Evolutionary conservation across 2,329 filamentous ascomycete genomes (phyloP).

Genomic region (Aspergillus ibericus): DNA sequence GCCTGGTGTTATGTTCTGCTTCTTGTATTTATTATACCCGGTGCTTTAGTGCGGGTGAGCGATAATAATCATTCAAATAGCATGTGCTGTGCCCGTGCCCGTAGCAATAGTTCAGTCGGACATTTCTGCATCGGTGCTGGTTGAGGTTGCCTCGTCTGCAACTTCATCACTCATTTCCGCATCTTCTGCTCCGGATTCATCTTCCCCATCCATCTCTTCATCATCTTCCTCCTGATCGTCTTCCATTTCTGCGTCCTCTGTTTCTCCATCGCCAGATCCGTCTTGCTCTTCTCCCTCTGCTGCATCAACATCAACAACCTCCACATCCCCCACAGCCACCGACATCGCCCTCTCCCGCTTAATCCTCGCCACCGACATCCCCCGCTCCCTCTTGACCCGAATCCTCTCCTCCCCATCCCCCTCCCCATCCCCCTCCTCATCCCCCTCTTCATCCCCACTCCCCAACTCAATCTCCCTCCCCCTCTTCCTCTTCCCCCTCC

Average conservation of each 20-base stretch:
- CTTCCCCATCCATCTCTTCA: not conserved
- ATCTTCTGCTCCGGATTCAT: not conserved
- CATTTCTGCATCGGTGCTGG: too few species aligned
- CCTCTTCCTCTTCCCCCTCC: not conserved
- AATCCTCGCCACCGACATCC: slow-evolving; percentile 1
- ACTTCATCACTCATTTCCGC: not conserved
- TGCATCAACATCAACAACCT: not conserved
- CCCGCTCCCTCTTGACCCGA: not conserved
- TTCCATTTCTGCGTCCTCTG: not conserved
- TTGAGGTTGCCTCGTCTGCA: not conserved
- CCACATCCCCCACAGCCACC: not conserved
- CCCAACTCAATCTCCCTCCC: not conserved
- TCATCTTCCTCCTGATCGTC: not conserved
- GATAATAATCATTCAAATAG: too few species aligned
- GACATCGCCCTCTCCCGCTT: not conserved
- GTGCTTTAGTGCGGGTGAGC: not conserved
- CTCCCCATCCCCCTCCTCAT: not conserved
- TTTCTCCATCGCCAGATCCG: not conserved
- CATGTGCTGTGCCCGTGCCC: too few species aligned
- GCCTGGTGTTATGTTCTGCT: slow-evolving; percentile 4
- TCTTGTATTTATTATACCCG: not conserved
- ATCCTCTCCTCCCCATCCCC: not conserved
- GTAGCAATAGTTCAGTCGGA: not conserved
- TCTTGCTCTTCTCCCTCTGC: not conserved
- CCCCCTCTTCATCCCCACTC: not conserved